Percentiles rank a stretch among this genome's conserved stretches.
These are phyloP conservation scores for Erythrophleum ivorense DNA, from an alignment of 331 rosid species.

Conservation along the genomic window DNA sequence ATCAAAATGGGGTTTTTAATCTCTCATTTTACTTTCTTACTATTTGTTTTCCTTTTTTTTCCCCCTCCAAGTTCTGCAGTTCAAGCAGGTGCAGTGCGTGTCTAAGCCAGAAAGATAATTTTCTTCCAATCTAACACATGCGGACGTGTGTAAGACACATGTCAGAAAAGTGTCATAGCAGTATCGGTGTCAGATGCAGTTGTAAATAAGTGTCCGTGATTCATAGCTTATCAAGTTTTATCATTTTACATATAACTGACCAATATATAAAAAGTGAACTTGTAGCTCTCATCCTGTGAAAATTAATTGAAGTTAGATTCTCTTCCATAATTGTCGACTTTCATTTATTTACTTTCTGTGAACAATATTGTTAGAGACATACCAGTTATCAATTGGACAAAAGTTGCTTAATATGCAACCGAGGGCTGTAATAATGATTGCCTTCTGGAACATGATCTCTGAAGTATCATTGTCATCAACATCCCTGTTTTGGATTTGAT, in stretches of 20 bases:
- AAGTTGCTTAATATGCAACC: slow-evolving; percentile 65
- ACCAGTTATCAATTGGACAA: slow-evolving; percentile 90
- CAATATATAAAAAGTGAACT: neutral
- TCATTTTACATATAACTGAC: neutral
- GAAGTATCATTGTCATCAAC: slow-evolving; percentile 53
- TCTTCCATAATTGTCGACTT: neutral
- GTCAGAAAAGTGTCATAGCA: no score
- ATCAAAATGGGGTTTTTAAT: no score
- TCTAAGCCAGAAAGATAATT: no score
- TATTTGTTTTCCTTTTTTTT: no score
- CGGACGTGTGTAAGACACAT: no score
- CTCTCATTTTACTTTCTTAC: no score
- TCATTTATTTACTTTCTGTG: neutral
- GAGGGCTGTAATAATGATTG: slow-evolving; percentile 64
- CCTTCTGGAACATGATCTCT: slow-evolving; percentile 73
- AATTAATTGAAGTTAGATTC: slow-evolving; percentile 10
- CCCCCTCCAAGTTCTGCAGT: no score
- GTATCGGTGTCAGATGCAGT: no score
- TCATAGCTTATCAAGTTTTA: slow-evolving; percentile 12
- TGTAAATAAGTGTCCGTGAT: no score
- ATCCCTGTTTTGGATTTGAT: slow-evolving; percentile 76
- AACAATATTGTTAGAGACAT: slow-evolving; percentile 14
- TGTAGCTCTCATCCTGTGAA: slow-evolving; percentile 8
- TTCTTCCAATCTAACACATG: no score
- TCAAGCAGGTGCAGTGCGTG: no score